phyloP scores from a whole-genome alignment of 192 early-diverging fungal genomes.

The Coemansia biformis region DNA sequence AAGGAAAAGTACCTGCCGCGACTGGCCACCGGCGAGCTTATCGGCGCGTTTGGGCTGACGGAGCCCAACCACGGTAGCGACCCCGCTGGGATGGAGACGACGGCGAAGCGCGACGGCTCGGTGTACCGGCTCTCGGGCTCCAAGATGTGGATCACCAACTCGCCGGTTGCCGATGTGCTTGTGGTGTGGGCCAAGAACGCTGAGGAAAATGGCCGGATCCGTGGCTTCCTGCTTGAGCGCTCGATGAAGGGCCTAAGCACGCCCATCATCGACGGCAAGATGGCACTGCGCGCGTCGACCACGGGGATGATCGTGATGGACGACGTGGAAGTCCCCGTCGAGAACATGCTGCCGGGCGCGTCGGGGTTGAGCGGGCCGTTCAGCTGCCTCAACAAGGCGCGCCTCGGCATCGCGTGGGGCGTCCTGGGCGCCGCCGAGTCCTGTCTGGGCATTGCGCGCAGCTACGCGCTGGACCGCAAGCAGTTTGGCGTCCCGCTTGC shows the following conservation, averaged over 20 bases:
- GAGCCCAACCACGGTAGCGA: constrained; percentile 98
- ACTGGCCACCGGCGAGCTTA: constrained; percentile 79
- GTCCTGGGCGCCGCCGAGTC: constrained; percentile 90
- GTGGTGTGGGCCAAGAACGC: constrained; percentile 89
- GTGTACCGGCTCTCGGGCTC: constrained; percentile 81
- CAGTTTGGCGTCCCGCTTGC: constrained; percentile 94
- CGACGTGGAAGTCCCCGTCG: constrained; percentile 85
- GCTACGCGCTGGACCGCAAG: constrained; percentile 83
- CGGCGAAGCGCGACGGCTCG: constrained; percentile 63
- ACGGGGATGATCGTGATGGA: constrained; percentile 99
- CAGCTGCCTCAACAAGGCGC: constrained; percentile 95
- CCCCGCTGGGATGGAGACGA: constrained; percentile 89
- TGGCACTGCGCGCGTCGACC: constrained; percentile 86
- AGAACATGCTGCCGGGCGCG: constrained; percentile 89
- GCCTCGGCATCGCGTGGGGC: constrained; percentile 96
- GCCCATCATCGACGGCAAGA: constrained; percentile 91
- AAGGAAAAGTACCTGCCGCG: constrained; percentile 86
- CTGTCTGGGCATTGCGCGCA: constrained; percentile 81
- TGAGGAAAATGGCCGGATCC: constrained; percentile 75
- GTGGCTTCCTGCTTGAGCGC: constrained; percentile 93
- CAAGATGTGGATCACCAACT: constrained; percentile 99
- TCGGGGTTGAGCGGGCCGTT: constrained; percentile 91
- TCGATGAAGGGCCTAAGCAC: constrained; percentile 88
- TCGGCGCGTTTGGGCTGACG: constrained; percentile 93
- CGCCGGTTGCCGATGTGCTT: constrained; percentile 94